Percentiles rank a stretch among this genome's conserved stretches.
phyloP scores from a whole-genome alignment of 2,329 filamentous ascomycete genomes.

The Fusarium mangiferae region DNA sequence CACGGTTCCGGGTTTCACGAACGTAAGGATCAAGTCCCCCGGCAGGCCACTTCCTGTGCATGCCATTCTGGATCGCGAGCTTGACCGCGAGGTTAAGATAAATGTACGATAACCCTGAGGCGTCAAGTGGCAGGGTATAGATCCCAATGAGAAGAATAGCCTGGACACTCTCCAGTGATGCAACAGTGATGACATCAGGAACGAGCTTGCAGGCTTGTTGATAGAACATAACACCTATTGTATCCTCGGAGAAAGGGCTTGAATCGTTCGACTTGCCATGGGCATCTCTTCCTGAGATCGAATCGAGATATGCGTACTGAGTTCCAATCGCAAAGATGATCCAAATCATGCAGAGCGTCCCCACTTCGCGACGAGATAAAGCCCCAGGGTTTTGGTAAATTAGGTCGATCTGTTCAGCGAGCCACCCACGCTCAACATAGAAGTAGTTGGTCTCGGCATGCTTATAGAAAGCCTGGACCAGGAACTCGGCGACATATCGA shows the following conservation, averaged over 20 bases:
- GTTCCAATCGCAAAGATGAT: constrained; percentile 62
- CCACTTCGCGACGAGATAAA: constrained; percentile 54
- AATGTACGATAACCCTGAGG: constrained; percentile 65
- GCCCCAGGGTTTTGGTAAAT: constrained; percentile 53
- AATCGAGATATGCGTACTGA: constrained; percentile 61
- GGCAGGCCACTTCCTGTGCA: constrained; percentile 64
- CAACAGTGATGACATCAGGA: constrained; percentile 66
- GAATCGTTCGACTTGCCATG: constrained; percentile 35
- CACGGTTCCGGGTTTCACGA: constrained; percentile 63
- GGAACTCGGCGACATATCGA: constrained; percentile 58
- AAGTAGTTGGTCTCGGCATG: constrained; percentile 61
- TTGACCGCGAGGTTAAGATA: constrained; percentile 67
- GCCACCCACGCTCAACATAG: constrained; percentile 57
- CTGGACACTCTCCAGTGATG: constrained; percentile 67
- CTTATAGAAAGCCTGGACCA: constrained; percentile 59
- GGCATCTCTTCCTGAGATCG: constrained; percentile 36
- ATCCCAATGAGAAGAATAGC: constrained; percentile 66
- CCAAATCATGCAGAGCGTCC: constrained; percentile 57
- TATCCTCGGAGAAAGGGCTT: constrained; percentile 58
- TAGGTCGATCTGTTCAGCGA: constrained; percentile 53
- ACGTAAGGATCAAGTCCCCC: constrained; percentile 59
- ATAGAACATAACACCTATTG: constrained; percentile 66
- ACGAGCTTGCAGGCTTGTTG: constrained; percentile 64
- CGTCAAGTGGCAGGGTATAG: constrained; percentile 65
- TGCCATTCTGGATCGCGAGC: constrained; percentile 68